Evolutionary conservation across 371 early-diverging fungal species (phyloP).

Genomic region (Mucor indicus): DNA sequence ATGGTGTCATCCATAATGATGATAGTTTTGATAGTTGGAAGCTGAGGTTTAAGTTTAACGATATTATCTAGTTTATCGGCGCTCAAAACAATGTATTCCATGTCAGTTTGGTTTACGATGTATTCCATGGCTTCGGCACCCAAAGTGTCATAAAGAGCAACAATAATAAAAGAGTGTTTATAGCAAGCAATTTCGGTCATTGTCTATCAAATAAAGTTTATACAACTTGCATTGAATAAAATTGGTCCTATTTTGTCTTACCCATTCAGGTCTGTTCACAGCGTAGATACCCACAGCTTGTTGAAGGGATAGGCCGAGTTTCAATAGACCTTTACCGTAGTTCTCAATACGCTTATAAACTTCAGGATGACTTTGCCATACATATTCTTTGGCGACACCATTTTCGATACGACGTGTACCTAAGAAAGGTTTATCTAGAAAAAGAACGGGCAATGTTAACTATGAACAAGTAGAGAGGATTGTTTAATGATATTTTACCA

Average conservation of each 20-base stretch:
- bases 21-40: slow-evolving; percentile 65
- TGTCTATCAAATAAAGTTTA: no score
- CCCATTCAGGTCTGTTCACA: slow-evolving; percentile 91
- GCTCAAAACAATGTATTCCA: slow-evolving; percentile 70
- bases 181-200: slow-evolving; percentile 80
- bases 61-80: slow-evolving; percentile 78
- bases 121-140: slow-evolving; percentile 76
- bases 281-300: slow-evolving; percentile 77
- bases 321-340: slow-evolving; percentile 60
- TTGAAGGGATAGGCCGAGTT: slow-evolving; percentile 43
- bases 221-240: no score
- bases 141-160: slow-evolving; percentile 89
- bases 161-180: slow-evolving; percentile 59
- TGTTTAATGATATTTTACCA: slow-evolving; percentile 31
- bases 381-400: slow-evolving; percentile 59
- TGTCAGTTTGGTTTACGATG: slow-evolving; percentile 74
- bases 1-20: slow-evolving; percentile 77
- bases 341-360: slow-evolving; percentile 54
- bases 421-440: slow-evolving; percentile 47
- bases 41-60: slow-evolving; percentile 49
- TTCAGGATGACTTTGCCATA: slow-evolving; percentile 62
- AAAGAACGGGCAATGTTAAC: neutral
- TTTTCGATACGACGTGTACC: slow-evolving; percentile 57
- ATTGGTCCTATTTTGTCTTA: no score
- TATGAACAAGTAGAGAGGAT: no score